These are phyloP conservation scores for Curvularia spicifera DNA, from an alignment of 2,329 filamentous ascomycete genomes.

Conservation along the genomic window DNA sequence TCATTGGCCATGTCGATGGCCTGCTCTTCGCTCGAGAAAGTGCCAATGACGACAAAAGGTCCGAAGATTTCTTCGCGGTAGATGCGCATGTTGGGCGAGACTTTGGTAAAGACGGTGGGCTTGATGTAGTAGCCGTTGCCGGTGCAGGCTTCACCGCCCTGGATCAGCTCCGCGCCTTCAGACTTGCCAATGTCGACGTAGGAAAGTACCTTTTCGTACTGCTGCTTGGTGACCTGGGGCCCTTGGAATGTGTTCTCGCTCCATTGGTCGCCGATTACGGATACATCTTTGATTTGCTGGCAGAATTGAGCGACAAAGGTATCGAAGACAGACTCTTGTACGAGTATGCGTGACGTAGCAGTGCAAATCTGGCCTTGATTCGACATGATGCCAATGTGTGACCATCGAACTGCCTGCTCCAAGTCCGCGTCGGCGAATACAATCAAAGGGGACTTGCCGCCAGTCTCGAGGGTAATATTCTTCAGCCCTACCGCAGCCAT, in stretches of 20 bases:
- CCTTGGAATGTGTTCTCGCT: conserved; percentile 52
- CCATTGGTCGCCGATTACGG: conserved; percentile 48
- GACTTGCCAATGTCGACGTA: conserved; percentile 54
- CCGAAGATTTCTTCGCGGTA: conserved; percentile 16
- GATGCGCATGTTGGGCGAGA: conserved; percentile 3
- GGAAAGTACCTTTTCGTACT: conserved; percentile 52
- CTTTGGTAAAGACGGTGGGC: conserved; percentile 42
- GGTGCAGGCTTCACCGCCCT: conserved; percentile 52
- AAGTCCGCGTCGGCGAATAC: conserved; percentile 63
- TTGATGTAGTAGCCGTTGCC: conserved; percentile 61
- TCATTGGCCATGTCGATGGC: conserved; percentile 12
- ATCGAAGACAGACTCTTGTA: conserved; percentile 63
- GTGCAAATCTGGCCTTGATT: conserved; percentile 65
- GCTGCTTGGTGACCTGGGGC: conserved; percentile 54
- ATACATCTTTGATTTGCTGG: conserved; percentile 11
- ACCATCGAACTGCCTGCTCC: conserved; percentile 68
- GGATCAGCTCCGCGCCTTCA: conserved; percentile 58
- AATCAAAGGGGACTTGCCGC: conserved; percentile 62
- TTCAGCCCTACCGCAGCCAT: conserved; percentile 66
- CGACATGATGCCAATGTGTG: conserved; percentile 62
- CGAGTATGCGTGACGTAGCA: conserved; percentile 60
- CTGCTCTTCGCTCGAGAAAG: conserved; percentile 13
- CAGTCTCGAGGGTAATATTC: conserved; percentile 64
- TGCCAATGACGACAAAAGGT: conserved; percentile 12
- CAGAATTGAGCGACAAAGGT: conserved; percentile 58